phyloP scores from a whole-genome alignment of 352 stramenopile species.

The Blastocystis hominis region DNA sequence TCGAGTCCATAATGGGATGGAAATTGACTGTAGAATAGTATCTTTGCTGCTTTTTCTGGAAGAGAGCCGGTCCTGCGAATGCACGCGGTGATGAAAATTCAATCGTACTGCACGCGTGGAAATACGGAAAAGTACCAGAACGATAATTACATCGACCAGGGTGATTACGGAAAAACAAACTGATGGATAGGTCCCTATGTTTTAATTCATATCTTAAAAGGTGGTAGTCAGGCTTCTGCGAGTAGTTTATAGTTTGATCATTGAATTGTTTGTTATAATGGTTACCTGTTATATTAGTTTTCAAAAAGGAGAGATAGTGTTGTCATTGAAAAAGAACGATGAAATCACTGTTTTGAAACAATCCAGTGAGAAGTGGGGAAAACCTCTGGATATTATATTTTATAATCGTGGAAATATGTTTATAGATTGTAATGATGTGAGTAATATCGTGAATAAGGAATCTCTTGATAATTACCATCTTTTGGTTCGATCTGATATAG shows the following conservation, averaged over 20 bases:
- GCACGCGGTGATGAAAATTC: slow-evolving; percentile 55
- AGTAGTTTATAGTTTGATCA: neutral
- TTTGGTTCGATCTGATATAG: neutral
- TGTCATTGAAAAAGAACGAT: neutral
- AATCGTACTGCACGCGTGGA: slow-evolving; percentile 19
- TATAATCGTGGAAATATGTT: neutral
- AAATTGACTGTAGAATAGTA: slow-evolving; percentile 18
- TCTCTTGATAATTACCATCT: neutral
- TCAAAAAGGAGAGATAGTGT: neutral
- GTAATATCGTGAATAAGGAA: neutral
- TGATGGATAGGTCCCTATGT: slow-evolving; percentile 48
- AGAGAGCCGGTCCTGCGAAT: slow-evolving; percentile 56
- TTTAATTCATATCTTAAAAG: slow-evolving; percentile 56
- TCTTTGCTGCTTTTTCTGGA: slow-evolving; percentile 13
- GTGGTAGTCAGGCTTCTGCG: slow-evolving; percentile 9
- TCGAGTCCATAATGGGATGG: neutral
- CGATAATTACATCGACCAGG: slow-evolving; percentile 56
- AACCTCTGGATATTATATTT: neutral
- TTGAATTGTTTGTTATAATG: neutral
- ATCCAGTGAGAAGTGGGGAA: neutral
- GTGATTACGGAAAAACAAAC: neutral
- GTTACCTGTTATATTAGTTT: neutral
- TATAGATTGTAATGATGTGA: neutral
- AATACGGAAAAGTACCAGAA: slow-evolving; percentile 47
- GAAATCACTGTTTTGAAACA: neutral